Percentiles rank a stretch among this genome's conserved stretches.
Evolutionary conservation across 345 rosid genomes (phyloP).

Genomic region (Acer yangbiense): DNA sequence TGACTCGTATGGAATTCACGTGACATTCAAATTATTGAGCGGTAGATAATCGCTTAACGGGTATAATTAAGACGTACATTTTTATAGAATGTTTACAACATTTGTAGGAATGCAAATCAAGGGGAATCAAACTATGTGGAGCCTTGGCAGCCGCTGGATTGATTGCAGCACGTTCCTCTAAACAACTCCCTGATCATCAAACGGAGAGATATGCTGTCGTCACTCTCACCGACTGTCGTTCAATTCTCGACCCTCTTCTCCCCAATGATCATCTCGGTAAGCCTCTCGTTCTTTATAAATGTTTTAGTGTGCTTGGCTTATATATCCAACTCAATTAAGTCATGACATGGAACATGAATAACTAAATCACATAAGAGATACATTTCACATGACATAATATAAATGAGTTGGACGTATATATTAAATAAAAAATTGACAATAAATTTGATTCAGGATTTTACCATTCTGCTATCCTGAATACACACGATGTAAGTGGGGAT

Average conservation of each 20-base stretch:
- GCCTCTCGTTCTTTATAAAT: background rate
- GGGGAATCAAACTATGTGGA: slow-evolving; percentile 64
- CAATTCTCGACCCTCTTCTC: slow-evolving; percentile 66
- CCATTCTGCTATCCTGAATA: slow-evolving; percentile 68
- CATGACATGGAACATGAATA: no score
- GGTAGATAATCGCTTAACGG: no score
- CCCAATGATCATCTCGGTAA: slow-evolving; percentile 53
- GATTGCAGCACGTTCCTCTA: slow-evolving; percentile 51
- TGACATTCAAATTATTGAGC: no score
- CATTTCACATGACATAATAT: no score
- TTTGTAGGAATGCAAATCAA: slow-evolving; percentile 58
- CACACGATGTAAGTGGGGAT: slow-evolving; percentile 54
- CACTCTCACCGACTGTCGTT: slow-evolving; percentile 68
- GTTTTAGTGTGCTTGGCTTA: no score
- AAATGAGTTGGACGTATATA: no score
- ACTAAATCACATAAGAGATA: no score
- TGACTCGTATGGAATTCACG: no score
- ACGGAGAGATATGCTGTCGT: slow-evolving; percentile 58
- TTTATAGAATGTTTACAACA: no score
- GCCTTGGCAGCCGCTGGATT: slow-evolving; percentile 64
- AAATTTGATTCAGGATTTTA: slow-evolving; percentile 56
- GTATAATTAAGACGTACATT: no score
- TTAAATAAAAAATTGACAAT: no score
- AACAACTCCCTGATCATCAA: slow-evolving; percentile 26
- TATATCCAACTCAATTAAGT: no score